phyloP scores from a whole-genome alignment of 768 basidiomycete genomes.

The Hortiboletus flavorubellus region DNA sequence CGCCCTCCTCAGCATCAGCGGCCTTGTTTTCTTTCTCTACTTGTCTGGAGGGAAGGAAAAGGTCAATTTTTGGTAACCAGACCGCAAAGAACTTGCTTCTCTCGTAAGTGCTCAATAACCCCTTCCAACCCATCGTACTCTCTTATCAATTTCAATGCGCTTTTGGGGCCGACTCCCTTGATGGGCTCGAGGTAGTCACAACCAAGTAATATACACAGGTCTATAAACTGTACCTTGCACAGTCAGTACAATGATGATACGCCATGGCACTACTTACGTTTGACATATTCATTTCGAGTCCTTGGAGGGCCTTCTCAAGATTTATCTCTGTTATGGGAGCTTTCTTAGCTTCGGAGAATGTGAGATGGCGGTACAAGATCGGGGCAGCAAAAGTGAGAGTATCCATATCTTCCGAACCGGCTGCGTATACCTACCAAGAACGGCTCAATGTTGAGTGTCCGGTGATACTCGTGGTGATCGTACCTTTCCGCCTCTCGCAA shows the following conservation, averaged over 20 bases:
- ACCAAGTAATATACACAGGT: conserved; percentile 92
- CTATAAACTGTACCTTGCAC: conserved; percentile 68
- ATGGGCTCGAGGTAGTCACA: conserved; percentile 99
- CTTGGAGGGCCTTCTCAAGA: conserved; percentile 78
- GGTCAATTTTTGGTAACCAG: not conserved
- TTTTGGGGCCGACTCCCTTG: conserved; percentile 94
- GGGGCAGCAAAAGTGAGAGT: conserved; percentile 95
- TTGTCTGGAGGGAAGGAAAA: conserved; percentile 20
- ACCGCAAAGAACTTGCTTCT: conserved; percentile 49
- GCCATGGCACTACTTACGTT: conserved; percentile 45
- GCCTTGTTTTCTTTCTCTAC: conserved; percentile 43
- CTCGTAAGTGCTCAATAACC: conserved; percentile 74
- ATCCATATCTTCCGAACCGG: conserved; percentile 99
- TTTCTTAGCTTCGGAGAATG: conserved; percentile 97
- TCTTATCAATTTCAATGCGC: conserved; percentile 86
- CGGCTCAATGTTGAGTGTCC: not conserved
- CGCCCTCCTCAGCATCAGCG: conserved; percentile 38
- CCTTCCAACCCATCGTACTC: conserved; percentile 72
- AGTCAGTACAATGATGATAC: not conserved
- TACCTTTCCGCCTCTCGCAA: conserved; percentile 94
- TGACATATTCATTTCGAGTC: conserved; percentile 90
- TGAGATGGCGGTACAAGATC: conserved; percentile 90
- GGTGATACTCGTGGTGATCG: not conserved
- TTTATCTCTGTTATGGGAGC: conserved; percentile 92
- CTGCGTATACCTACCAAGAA: conserved; percentile 76